phyloP scores from a whole-genome alignment of 176 grass and related monocot species.

The Bothriochloa decipiens region DNA sequence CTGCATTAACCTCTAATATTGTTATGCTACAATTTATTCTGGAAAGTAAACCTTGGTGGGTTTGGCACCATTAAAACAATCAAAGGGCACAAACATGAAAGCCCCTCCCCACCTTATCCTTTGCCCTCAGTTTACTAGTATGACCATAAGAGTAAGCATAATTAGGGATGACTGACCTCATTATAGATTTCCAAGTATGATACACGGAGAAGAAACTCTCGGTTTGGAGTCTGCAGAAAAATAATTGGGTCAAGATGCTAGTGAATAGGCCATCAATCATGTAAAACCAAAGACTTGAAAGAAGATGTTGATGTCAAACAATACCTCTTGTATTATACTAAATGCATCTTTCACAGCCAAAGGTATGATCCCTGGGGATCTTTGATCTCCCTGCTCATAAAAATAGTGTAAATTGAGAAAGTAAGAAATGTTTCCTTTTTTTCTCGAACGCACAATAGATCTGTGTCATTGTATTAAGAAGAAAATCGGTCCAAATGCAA shows the following conservation, averaged over 20 bases:
- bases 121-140: background rate
- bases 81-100: background rate
- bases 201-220: conserved; percentile 85
- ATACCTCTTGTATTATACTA: conserved; percentile 85
- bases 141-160: conserved; percentile 10
- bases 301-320: conserved; percentile 10
- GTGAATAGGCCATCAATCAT: conserved; percentile 20
- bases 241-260: conserved; percentile 10
- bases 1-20: background rate
- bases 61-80: conserved; percentile 4
- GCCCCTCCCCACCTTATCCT: background rate
- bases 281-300: conserved; percentile 14
- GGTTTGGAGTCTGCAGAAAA: conserved; percentile 61
- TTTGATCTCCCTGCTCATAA: conserved; percentile 80
- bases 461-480: background rate
- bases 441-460: background rate
- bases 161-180: conserved; percentile 53
- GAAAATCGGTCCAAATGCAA: background rate
- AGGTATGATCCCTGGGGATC: conserved; percentile 82
- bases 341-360: conserved; percentile 92
- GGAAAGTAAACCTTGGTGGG: conserved; percentile 14
- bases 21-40: background rate
- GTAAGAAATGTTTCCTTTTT: conserved; percentile 18
- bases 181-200: conserved; percentile 97
- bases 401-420: conserved; percentile 30